Percentiles rank a stretch among this genome's conserved stretches.
Conservation (phyloP, 2,329 filamentous ascomycete genomes). For the Trichoderma koningii region DNA sequence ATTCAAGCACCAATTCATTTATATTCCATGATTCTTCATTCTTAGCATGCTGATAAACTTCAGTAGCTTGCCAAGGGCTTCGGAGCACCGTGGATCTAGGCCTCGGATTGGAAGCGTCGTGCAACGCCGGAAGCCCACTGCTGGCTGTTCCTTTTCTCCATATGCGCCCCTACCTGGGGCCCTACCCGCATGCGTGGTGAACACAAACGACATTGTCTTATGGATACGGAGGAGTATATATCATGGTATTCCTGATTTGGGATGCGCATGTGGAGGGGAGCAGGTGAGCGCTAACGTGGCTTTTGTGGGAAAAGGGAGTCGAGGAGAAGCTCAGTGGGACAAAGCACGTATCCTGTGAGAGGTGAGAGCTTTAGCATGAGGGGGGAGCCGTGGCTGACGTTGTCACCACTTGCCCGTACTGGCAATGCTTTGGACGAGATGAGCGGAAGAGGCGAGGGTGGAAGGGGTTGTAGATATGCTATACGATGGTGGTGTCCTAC, state of each 20-base stretch:
- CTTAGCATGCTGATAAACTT: background rate
- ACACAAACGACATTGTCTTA: background rate
- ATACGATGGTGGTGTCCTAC: background rate
- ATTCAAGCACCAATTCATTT: background rate
- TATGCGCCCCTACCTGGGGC: background rate
- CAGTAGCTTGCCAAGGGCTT: background rate
- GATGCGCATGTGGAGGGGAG: background rate
- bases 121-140: background rate
- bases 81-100: conserved; percentile 9
- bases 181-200: background rate
- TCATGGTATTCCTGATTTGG: background rate
- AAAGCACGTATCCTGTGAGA: background rate
- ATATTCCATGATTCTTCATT: background rate
- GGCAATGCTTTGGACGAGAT: background rate
- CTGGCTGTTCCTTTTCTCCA: background rate
- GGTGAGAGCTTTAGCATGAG: background rate
- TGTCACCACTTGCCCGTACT: no score
- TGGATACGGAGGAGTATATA: background rate
- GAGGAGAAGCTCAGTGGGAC: background rate
- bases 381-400: background rate
- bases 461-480: background rate
- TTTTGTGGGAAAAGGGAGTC: background rate
- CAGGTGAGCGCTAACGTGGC: background rate
- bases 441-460: background rate
- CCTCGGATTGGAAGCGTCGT: background rate